phyloP scores from a whole-genome alignment of 345 rosid genomes.

The Gossypium thurberi region DNA sequence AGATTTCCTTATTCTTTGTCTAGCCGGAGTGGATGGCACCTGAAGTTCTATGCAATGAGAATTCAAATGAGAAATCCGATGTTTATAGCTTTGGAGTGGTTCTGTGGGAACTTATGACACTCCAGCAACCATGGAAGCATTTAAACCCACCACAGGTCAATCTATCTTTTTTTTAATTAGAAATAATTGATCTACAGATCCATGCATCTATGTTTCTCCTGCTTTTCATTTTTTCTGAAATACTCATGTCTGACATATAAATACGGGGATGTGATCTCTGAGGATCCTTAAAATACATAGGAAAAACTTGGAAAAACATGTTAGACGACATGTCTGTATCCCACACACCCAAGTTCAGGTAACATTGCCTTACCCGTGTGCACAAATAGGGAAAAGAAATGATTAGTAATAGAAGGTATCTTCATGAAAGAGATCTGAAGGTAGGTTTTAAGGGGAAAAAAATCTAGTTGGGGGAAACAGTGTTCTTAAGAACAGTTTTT shows the following conservation, averaged over 20 bases:
- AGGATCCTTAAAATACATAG: neutral
- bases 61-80: conserved; percentile 53
- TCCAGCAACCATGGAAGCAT: conserved; percentile 47
- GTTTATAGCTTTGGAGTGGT: conserved; percentile 54
- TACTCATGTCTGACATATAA: neutral
- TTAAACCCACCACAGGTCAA: conserved; percentile 40
- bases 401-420: neutral
- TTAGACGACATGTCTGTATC: no score
- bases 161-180: conserved; percentile 13
- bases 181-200: neutral
- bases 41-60: conserved; percentile 48
- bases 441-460: neutral
- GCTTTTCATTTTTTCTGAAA: neutral
- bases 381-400: no score
- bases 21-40: conserved; percentile 71
- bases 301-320: neutral
- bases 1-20: conserved; percentile 3
- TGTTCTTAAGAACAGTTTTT: neutral
- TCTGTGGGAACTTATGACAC: conserved; percentile 48
- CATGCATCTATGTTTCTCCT: neutral
- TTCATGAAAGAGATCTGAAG: neutral
- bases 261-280: neutral
- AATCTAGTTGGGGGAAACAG: neutral
- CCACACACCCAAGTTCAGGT: no score
- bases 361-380: no score